Percentiles rank a stretch among this genome's conserved stretches.
phyloP scores from a whole-genome alignment of 2,329 filamentous ascomycete genomes.

The Ceratocystis ficicola region DNA sequence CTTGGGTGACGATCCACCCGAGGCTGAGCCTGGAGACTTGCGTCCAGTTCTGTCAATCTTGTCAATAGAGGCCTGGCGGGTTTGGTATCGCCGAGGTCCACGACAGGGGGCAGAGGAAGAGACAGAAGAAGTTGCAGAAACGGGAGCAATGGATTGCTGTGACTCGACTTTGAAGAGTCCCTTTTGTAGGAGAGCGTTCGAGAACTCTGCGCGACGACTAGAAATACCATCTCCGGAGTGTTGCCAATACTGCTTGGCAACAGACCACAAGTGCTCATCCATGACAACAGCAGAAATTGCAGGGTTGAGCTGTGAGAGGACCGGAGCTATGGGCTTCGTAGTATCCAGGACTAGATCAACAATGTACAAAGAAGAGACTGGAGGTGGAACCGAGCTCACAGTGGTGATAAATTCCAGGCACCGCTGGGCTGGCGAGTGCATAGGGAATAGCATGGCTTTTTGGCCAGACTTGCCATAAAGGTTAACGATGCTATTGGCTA shows the following conservation, averaged over 20 bases:
- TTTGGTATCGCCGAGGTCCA: constrained; percentile 32
- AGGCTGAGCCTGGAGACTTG: constrained; percentile 9
- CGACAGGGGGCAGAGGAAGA: constrained; percentile 24
- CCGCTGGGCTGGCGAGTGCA: constrained; percentile 52
- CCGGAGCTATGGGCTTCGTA: constrained; percentile 39
- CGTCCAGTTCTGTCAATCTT: constrained; percentile 13
- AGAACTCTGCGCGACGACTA: constrained; percentile 84
- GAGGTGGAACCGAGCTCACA: constrained; percentile 36
- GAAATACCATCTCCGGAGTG: constrained; percentile 89
- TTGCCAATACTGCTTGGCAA: constrained; percentile 95
- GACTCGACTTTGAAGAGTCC: constrained; percentile 37
- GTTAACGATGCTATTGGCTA: constrained; percentile 55
- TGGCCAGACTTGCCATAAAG: constrained; percentile 50
- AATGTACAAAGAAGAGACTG: constrained; percentile 36
- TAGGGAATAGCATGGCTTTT: constrained; percentile 74
- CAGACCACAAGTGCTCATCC: constrained; percentile 49
- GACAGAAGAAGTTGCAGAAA: constrained; percentile 24
- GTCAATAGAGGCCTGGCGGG: constrained; percentile 16
- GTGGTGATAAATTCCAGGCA: constrained; percentile 62
- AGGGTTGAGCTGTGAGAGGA: constrained; percentile 45
- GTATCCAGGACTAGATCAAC: constrained; percentile 53
- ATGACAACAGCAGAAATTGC: constrained; percentile 61
- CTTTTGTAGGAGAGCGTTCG: constrained; percentile 59
- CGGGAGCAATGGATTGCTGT: constrained; percentile 9
- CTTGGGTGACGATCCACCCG: constrained; percentile 23